phyloP scores from a whole-genome alignment of 2,329 filamentous ascomycete species.

The Cercospora janseana region DNA sequence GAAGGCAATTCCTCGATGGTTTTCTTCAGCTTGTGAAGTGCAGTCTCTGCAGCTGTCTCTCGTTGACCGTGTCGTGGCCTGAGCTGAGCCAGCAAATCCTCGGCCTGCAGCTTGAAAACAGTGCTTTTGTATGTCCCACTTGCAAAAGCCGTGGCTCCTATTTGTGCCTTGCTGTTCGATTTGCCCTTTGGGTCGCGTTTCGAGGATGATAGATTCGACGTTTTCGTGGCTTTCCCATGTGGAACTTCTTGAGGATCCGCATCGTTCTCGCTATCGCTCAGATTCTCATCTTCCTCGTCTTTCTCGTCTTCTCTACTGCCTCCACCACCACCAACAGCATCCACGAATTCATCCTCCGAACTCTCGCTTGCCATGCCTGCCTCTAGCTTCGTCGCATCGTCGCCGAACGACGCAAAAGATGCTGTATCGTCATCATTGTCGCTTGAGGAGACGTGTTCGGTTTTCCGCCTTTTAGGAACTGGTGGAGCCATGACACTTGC shows the following conservation, averaged over 20 bases:
- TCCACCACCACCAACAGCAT: slow-evolving; percentile 12
- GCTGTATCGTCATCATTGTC: slow-evolving; percentile 30
- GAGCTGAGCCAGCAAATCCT: slow-evolving; percentile 60
- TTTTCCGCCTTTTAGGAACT: slow-evolving; percentile 37
- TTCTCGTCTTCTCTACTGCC: slow-evolving; percentile 20
- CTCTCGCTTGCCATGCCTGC: slow-evolving; percentile 21
- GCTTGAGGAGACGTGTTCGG: slow-evolving; percentile 35
- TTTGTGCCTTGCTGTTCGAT: slow-evolving; percentile 15
- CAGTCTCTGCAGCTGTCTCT: slow-evolving; percentile 53
- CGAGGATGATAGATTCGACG: slow-evolving; percentile 3
- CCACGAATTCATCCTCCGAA: slow-evolving; percentile 14
- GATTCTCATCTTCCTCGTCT: slow-evolving; percentile 13
- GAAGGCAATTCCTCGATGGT: slow-evolving; percentile 58
- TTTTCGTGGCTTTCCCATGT: slow-evolving; percentile 16
- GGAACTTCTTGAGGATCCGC: slow-evolving; percentile 8
- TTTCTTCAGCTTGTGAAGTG: slow-evolving; percentile 55
- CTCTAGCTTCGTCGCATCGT: slow-evolving; percentile 11
- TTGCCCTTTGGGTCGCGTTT: slow-evolving; percentile 12
- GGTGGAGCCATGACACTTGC: slow-evolving; percentile 34
- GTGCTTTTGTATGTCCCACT: slow-evolving; percentile 63
- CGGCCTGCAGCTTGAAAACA: slow-evolving; percentile 66
- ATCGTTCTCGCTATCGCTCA: slow-evolving; percentile 15
- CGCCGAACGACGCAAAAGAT: slow-evolving; percentile 38
- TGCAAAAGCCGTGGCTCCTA: slow-evolving; percentile 43
- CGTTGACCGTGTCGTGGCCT: slow-evolving; percentile 59